Evolutionary conservation across 352 stramenopile genomes (phyloP).

Genomic region (Albugo candida): DNA sequence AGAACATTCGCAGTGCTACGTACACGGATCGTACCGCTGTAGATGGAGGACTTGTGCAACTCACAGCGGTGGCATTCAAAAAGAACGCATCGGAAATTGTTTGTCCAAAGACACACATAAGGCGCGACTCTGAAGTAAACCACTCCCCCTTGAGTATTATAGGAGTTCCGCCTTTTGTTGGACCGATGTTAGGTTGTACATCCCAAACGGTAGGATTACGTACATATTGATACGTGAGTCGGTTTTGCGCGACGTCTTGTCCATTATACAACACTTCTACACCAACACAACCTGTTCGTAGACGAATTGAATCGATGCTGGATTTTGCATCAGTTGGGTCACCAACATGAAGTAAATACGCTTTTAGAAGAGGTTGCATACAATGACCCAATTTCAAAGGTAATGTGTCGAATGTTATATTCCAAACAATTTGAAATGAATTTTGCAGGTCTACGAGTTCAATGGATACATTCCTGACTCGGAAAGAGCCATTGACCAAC

Average conservation of each 20-base stretch:
- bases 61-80: conserved; percentile 48
- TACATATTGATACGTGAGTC: conserved; percentile 10
- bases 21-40: conserved; percentile 30
- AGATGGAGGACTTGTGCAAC: conserved; percentile 67
- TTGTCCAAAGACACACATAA: conserved; percentile 22
- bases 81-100: conserved; percentile 68
- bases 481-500: neutral
- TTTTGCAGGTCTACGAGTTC: neutral
- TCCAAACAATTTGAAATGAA: neutral
- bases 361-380: neutral
- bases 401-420: neutral
- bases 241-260: conserved; percentile 6
- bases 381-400: neutral
- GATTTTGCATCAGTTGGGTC: too few relatives aligned
- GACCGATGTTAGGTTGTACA: conserved; percentile 11
- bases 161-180: conserved; percentile 16
- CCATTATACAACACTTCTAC: conserved; percentile 13
- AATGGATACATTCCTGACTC: neutral
- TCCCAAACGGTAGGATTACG: conserved; percentile 12
- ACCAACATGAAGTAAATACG: neutral
- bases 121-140: conserved; percentile 11
- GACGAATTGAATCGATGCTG: conserved; percentile 4
- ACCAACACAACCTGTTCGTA: conserved; percentile 12
- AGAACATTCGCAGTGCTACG: conserved; percentile 28
- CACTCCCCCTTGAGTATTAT: conserved; percentile 16